Evolutionary conservation across 2,329 filamentous ascomycete genomes (phyloP), one percentile per base, ranked within the genome.

Genomic region (Penicillium freii): DNA sequence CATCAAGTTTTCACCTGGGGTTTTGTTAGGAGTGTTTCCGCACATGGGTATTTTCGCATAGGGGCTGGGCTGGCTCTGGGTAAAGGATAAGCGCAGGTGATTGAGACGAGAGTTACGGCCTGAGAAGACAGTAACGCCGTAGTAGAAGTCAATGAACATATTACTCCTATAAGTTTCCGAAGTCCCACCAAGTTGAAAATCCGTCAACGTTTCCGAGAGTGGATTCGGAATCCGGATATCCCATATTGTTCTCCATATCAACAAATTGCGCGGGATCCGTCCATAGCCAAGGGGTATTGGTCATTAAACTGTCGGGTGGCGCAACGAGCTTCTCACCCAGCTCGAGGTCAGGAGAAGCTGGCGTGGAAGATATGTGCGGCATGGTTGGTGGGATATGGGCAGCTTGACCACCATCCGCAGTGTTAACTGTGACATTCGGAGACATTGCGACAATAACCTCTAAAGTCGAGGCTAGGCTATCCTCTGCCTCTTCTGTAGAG

Each of bases 391-490:
- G 68, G 8, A 79, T 77, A 0, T 80, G 80, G 1, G 77, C 80
- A 10, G 79, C 78, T 52, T 81, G 79, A 0, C 80, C 80, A 10
- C 80, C 80, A 56, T 82, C 79, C 3, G 79, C 75, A 0, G 79
- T 82, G 60, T 82, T 81, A 45, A 82, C 78, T 1, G 73, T 78
- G 53, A 82, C 77, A 45, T 82, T 80, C 0, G 80, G 80, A 0
- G 80, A 81, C 5, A 78, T 80, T 0, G 80, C 79, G 8, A 81
- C 80, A 5, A 81, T 78, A 31, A 82, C 80, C 59, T 82, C 80
- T 0, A 82, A 70, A 0, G 66, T 72, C 0, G 66, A 69, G 1
- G 73, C 76, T 1, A 75, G 70, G 46, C 64, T 69, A 27, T 78
- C 71, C 29, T 74, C 67, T 5, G 58, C 51, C 3, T 75, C 73